Evolutionary conservation across 208 protist species (phyloP), one percentile per base, ranked within the genome.

Genomic region (Trypanosoma vivax): DNA sequence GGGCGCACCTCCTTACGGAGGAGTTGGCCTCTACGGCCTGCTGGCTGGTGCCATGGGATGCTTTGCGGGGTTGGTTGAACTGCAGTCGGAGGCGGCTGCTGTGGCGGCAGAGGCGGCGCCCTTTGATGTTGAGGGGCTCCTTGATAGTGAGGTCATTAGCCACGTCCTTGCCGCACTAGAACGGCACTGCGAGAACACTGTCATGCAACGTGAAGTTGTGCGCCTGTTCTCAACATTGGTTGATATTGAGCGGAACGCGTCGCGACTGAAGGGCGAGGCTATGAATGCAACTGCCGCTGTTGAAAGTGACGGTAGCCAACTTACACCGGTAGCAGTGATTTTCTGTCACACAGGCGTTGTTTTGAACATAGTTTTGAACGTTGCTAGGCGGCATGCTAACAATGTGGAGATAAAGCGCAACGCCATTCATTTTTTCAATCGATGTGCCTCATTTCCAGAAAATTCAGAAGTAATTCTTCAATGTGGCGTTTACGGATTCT

Each of bases 271-370:
- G 25, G 55, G 42, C 6, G 31, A 9, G 23, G 35, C 37, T 27
- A 28, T 19, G 3, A 45, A 42, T 16, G 27, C 41, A 23, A 40
- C 19, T 19, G 52, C 11, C 10, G 60, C 38, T 13, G 29, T 7
- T 18, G 19, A 41, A 35, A 14, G 11, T n/a, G 35, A 33, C 27
- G 50, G 21, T 16, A 18, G 14, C 9, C n/a, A 29, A 9, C 28
- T 13, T 14, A 46, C 58, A 31, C 60, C 73, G 9, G 42, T 69
- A 31, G 70, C 76, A 5, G 59, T 79, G 19, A 24, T 85, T 6
- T 34, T 90, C 1, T 64, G 55, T 1, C 70, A 85, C 34, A 62
- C 76, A 35, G 83, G 78, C 43, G 69, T 69, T 40, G 65, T 84
- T 34, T 53, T 83, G 14, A 52, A 24, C 21, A 71, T 63, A 40